A percentile compares a stretch with the other conserved stretches of the same genome.
Evolutionary conservation across 768 basidiomycete species (phyloP).

Genomic region (Chalciporus piperatus): DNA sequence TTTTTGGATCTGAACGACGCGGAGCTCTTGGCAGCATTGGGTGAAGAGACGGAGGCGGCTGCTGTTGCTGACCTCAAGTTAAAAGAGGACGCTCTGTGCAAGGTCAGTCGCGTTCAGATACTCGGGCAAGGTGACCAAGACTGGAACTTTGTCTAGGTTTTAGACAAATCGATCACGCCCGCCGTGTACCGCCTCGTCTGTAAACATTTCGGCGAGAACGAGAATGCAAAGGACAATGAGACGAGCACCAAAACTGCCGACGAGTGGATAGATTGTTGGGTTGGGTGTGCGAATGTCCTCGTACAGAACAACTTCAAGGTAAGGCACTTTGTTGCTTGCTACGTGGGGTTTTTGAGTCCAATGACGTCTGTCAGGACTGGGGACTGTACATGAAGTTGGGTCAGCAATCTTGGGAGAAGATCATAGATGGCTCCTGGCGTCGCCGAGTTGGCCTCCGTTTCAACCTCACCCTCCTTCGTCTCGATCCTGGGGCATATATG

Average conservation of each 20-base stretch:
- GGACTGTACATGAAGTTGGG: conserved; percentile 50
- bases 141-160: conserved; percentile 35
- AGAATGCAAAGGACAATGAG: conserved; percentile 16
- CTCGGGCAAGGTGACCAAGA: not conserved
- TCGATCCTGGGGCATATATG: conserved; percentile 59
- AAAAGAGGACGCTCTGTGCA: conserved; percentile 49
- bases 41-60: conserved; percentile 29
- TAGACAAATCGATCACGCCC: conserved; percentile 48
- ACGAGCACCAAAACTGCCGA: conserved; percentile 40
- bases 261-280: conserved; percentile 69
- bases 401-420: conserved; percentile 52
- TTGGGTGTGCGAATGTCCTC: conserved; percentile 62
- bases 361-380: conserved; percentile 51
- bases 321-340: conserved; percentile 1
- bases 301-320: conserved; percentile 51
- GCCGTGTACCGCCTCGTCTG: conserved; percentile 55
- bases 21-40: conserved; percentile 53
- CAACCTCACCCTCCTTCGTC: conserved; percentile 50
- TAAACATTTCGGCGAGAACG: conserved; percentile 41
- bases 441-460: conserved; percentile 63
- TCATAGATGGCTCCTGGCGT: conserved; percentile 49
- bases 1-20: conserved; percentile 64
- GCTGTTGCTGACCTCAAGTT: conserved; percentile 29
- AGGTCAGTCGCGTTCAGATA: conserved; percentile 36
- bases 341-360: not conserved